Evolutionary conservation across 2,329 filamentous ascomycete species (phyloP).

Genomic region (Dactylellina drechsleri): DNA sequence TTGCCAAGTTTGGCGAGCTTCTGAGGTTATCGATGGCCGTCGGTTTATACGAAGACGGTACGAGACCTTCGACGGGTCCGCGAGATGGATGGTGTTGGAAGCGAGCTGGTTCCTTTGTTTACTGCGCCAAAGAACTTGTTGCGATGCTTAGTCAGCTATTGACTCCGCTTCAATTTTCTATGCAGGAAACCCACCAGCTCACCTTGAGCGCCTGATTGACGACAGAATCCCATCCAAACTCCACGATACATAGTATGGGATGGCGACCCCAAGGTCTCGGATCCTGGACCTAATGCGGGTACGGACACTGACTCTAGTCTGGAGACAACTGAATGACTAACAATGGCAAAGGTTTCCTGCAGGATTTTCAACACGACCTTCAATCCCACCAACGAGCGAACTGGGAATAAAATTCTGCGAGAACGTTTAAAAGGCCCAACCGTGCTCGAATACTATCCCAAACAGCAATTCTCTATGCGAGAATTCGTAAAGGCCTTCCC

Average conservation of each 20-base stretch:
- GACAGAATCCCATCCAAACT: not conserved
- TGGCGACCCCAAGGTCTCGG: conserved; percentile 49
- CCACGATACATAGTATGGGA: conserved; percentile 18
- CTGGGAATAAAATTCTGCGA: conserved; percentile 91
- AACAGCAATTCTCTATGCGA: conserved; percentile 74
- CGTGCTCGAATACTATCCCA: conserved; percentile 88
- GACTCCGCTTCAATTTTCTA: conserved; percentile 13
- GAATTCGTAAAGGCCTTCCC: conserved; percentile 78
- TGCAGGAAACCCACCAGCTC: not conserved
- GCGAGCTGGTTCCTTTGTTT: not conserved
- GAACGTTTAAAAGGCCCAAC: conserved; percentile 86
- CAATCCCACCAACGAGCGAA: conserved; percentile 83
- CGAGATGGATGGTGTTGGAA: not conserved
- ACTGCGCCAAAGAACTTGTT: not conserved
- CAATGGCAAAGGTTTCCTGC: conserved; percentile 77
- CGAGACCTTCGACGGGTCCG: not conserved
- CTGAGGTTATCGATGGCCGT: not conserved
- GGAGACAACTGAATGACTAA: conserved; percentile 54
- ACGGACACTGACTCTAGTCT: not conserved
- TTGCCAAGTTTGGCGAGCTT: not conserved
- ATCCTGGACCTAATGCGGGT: conserved; percentile 54
- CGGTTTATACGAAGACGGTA: too few relatives aligned
- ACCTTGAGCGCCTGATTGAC: not conserved
- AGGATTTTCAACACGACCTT: conserved; percentile 89
- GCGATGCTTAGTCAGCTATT: conserved; percentile 32